Base-by-base conservation (phyloP, 1,139 yeast species). In the Magnusiomyces suaveolens region DNA sequence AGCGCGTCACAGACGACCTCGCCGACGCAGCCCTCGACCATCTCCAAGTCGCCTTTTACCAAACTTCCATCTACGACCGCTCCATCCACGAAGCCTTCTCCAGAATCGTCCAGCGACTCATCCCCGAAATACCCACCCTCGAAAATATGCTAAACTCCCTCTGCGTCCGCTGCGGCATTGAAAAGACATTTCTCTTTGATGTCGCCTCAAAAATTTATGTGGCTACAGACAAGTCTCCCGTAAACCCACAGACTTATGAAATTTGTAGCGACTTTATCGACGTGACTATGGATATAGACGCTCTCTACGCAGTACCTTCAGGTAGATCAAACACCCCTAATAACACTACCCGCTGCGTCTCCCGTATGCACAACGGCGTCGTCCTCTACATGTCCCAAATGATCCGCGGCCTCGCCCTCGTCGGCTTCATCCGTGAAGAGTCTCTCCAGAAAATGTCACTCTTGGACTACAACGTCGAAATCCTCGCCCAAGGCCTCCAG, bases 211-310 rank as follows among this genome's bases (percentile, higher is more conserved):
- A 92, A 69, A 87, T 92, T 33, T 92, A 92, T 67, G 90, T 92
- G 49, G 97, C 97, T 2, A 92, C 97, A 0, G 98, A 92, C 68
- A 86, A 96, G 0, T 83, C 92, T 1, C 97, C 97, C 0, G 96
- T 90, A 36, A 97, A 92, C 69, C 87, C 89, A 33, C 96, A 89
- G 64, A 87, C 95, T 0, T 92, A 92, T 67, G 97, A 92, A 68
- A 95, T 90, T 1, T 92, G 98, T 69, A 95, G 97, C 0, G 98
- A 92, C 65, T 92, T 90, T 65, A 90, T 92, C 54, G 98, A 92
- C 68, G 94, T 92, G 21, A 84, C 97, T 2, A 84, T 89, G 43
- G 97, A 92, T 65, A 72, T 92, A 59, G 94, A 88, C 52, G 60
- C 62, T 25, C 64, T 73, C 29, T 73, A 73, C 60, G 41, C 41